Base-by-base conservation (phyloP, 345 rosid genomes). In the Gossypium stocksii region DNA sequence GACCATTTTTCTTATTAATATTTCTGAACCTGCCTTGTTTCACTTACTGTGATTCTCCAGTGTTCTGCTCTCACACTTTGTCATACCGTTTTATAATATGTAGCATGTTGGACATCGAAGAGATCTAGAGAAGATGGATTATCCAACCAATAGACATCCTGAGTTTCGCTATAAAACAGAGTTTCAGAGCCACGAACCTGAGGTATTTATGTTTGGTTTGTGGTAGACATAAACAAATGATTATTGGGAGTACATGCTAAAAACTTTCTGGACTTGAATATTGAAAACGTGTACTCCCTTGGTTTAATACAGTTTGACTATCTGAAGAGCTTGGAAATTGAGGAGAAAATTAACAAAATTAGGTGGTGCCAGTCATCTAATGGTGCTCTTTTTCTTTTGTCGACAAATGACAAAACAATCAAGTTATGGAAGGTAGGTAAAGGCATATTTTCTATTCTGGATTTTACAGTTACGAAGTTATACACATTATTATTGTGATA, bases 151-250 rank as follows among this genome's bases (percentile, higher is more conserved):
- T 79, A 90, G 90, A 87, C 99, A 93, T 80, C 41, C 7, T 34
- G 41, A 34, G 7, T 34, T 34, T 34, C 41, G 41, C 41, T 34
- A 34, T 34, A 34, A 95, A 84, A 93, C 98, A 60, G 99, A 95
- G 78, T 95, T 95, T 83, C 99, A 95, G 88, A 95, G 99, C 89
- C 99, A 95, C 79, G 99, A 95, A 73, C 99, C 99, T 64, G 99
- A 95, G 98, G 99, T 95, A 80, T 77, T 70, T 48, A 29, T 77
- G 67, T 72, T 34, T 45, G 41, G 13, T 69, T 12, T n/a, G 2
- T 5, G 41, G 7, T 34, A 4, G 29, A 22, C 29, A 15, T 22
- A 43, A 57, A 19, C 49, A 43, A 25, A 9, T 10, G 44, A 57
- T 16, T 25, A 19, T 46, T 72, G 54, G 44, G 34, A 23, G 45